Evolutionary conservation across 176 grass and related monocot species (phyloP).

Genomic region (Triticum aestivum): DNA sequence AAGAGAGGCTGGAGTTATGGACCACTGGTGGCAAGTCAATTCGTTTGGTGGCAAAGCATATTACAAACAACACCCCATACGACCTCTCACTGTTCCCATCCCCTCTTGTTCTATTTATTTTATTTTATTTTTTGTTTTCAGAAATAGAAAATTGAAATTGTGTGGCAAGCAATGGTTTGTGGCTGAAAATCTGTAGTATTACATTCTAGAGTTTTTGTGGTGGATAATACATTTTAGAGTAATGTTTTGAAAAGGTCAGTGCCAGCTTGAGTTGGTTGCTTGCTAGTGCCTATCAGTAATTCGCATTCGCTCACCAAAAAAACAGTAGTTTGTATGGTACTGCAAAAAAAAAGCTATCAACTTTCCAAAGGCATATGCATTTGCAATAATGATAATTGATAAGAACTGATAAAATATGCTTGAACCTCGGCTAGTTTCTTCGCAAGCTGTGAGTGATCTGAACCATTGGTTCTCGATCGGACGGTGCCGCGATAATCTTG

Average conservation of each 20-base stretch:
- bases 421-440: not conserved
- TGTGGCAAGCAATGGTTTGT: not conserved
- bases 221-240: not conserved
- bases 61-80: conserved; percentile 8
- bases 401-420: not conserved
- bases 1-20: conserved; percentile 22
- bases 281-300: not conserved
- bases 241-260: not conserved
- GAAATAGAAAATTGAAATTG: not conserved
- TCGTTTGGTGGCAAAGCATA: conserved; percentile 50
- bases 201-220: too few species aligned
- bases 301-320: not conserved
- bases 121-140: not conserved
- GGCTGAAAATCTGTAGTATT: not conserved
- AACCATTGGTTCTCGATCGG: not conserved
- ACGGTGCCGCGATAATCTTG: not conserved
- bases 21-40: conserved; percentile 47
- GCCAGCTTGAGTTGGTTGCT: not conserved
- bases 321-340: not conserved
- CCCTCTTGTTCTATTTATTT: not conserved
- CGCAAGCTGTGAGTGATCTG: not conserved
- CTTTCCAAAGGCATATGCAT: not conserved
- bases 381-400: not conserved
- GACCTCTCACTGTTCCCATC: conserved; percentile 14
- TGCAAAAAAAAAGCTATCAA: not conserved